These are phyloP conservation scores for Violaceomyces palustris DNA, from an alignment of 1,284 basidiomycete genomes.

Conservation along the genomic window DNA sequence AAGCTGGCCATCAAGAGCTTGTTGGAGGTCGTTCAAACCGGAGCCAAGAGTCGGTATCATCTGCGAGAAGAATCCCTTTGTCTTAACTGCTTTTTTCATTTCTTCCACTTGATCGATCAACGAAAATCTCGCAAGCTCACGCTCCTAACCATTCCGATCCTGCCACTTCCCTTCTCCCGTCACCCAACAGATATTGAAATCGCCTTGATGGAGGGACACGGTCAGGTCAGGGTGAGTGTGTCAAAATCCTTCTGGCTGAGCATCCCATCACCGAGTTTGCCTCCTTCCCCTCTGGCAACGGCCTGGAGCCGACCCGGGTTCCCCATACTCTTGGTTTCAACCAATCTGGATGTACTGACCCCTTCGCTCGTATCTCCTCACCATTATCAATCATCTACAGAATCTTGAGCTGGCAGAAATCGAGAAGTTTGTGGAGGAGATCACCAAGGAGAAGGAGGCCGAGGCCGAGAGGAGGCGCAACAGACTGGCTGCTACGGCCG, in stretches of 20 bases:
- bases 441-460: constrained; percentile 49
- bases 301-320: too few relatives aligned
- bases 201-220: constrained; percentile 46
- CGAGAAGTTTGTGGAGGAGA: constrained; percentile 47
- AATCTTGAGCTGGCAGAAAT: constrained; percentile 47
- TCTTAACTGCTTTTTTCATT: not conserved
- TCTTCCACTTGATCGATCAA: too few relatives aligned
- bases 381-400: constrained; percentile 3
- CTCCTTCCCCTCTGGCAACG: not conserved
- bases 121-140: too few relatives aligned
- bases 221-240: constrained; percentile 30
- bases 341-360: not conserved
- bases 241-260: not conserved
- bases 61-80: not conserved
- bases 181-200: constrained; percentile 52
- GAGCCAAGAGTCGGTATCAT: constrained; percentile 69
- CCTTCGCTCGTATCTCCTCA: not conserved
- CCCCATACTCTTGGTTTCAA: not conserved
- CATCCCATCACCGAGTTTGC: not conserved
- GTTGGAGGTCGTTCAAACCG: constrained; percentile 96
- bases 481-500: constrained; percentile 48
- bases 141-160: too few relatives aligned
- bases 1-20: constrained; percentile 93
- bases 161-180: not conserved
- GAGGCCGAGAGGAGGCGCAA: constrained; percentile 51